Evolutionary conservation across 1,139 yeast genomes (phyloP), one percentile per base, ranked within the genome.

Genomic region (Lodderomyces oxycetoniae): DNA sequence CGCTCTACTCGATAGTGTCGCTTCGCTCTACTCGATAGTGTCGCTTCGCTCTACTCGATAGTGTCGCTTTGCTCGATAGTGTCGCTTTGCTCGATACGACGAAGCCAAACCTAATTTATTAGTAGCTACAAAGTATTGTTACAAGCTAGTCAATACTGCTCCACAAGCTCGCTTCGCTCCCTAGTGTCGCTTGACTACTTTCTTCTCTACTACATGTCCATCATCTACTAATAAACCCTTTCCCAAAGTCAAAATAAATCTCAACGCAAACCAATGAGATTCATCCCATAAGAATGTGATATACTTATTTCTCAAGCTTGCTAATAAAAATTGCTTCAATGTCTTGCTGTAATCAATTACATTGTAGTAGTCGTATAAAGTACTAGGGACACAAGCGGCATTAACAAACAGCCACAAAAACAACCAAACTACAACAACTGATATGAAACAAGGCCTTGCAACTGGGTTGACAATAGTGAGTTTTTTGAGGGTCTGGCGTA

Each of bases 201-300:
- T 29, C 4, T 12, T 13, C 5, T 20, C 33, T 3, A 7, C 30
- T 5, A 5, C 28, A 7, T 12, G 17, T n/a, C 13, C 14, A 13
- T 12, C 14, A 13, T 21, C 28, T 14, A 17, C 26, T 9, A 30
- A 20, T 16, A 35, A 30, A 3, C 38, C 38, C 20, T 34, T 31
- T 11, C 34, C 28, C 22, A n/a, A 9, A 32, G 22, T 24, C 43
- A 41, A 40, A 11, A 37, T 25, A n/a, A 35, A 22, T 31, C 35
- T 37, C 15, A 40, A 35, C 10, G 35, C 32, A 24, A 37, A n/a
- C 43, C 43, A 40, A 26, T 40, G 43, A 3, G 35, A 35, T 15
- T 40, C 41, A 25, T 37, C 43, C 27, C 37, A 27, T 5, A 33
- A 29, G 4, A 31, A 31, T 8, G 22, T 19, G 10, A 36, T 29